Evolutionary conservation across 345 rosid genomes (phyloP).

Genomic region (Arabis alpina): DNA sequence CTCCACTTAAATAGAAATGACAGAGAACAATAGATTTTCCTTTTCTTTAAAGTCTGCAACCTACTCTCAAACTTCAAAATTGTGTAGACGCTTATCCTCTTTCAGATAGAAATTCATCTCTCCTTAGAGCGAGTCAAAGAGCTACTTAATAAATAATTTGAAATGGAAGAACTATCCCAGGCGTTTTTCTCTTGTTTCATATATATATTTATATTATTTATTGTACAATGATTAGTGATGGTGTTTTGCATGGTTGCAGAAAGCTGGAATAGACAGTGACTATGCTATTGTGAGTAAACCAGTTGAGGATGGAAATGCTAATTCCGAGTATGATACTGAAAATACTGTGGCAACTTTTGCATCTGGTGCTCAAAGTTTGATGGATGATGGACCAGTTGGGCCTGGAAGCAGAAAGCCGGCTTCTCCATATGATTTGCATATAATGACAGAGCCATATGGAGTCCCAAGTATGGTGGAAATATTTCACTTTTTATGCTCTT

Average conservation of each 20-base stretch:
- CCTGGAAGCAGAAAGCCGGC: conserved; percentile 65
- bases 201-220: conserved; percentile 3
- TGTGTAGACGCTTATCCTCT: conserved; percentile 5
- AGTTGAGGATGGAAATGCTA: conserved; percentile 70
- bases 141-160: conserved; percentile 9
- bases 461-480: conserved; percentile 98
- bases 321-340: conserved; percentile 71
- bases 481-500: conserved; percentile 87
- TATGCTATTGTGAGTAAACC: conserved; percentile 77
- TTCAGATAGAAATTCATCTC: not conserved
- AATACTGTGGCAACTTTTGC: conserved; percentile 58
- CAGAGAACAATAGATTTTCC: conserved; percentile 20
- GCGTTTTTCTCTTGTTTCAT: conserved; percentile 17
- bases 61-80: conserved; percentile 1
- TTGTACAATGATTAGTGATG: conserved; percentile 19
- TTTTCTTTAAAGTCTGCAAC: conserved; percentile 16
- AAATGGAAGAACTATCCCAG: conserved; percentile 3
- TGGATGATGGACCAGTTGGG: conserved; percentile 66
- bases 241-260: conserved; percentile 51
- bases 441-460: conserved; percentile 92
- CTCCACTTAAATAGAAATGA: conserved; percentile 18
- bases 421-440: conserved; percentile 72
- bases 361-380: conserved; percentile 59
- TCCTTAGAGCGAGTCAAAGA: conserved; percentile 17
- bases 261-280: conserved; percentile 67